A percentile compares a stretch with the other conserved stretches of the same genome.
phyloP scores from a whole-genome alignment of 2,329 filamentous ascomycete genomes.

The Tolypocladium tundrense region DNA sequence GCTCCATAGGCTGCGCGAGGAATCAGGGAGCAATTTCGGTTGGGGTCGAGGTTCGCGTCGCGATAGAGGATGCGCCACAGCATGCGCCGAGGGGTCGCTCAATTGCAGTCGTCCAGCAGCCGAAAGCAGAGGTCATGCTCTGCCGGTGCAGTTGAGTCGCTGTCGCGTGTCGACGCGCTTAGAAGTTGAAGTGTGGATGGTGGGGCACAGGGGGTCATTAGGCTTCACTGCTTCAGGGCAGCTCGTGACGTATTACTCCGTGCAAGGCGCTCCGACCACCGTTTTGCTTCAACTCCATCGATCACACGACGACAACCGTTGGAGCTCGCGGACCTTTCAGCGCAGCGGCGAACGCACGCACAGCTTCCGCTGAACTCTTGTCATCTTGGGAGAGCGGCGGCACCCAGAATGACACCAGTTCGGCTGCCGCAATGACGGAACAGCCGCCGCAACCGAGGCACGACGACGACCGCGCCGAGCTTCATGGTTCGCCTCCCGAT shows the following conservation, averaged over 20 bases:
- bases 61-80: not conserved
- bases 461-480: conserved; percentile 7
- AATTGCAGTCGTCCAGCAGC: not conserved
- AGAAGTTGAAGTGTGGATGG: not conserved
- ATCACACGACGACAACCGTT: not conserved
- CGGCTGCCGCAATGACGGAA: conserved; percentile 29
- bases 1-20: conserved; percentile 19
- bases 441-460: conserved; percentile 20
- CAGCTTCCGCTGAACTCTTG: conserved; percentile 4
- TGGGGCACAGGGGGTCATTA: not conserved
- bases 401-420: conserved; percentile 19
- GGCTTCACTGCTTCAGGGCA: not conserved
- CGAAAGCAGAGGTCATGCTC: not conserved
- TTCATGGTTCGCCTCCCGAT: not conserved
- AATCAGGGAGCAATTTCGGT: not conserved
- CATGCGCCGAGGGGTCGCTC: not conserved
- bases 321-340: not conserved
- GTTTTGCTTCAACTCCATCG: not conserved
- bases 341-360: not conserved
- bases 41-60: not conserved
- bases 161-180: not conserved
- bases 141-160: not conserved
- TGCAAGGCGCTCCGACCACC: not conserved
- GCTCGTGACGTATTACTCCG: not conserved
- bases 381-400: conserved; percentile 4